These are phyloP conservation scores for Xylaria sp. DNA, from an alignment of 2,329 filamentous ascomycete species.

Conservation along the genomic window DNA sequence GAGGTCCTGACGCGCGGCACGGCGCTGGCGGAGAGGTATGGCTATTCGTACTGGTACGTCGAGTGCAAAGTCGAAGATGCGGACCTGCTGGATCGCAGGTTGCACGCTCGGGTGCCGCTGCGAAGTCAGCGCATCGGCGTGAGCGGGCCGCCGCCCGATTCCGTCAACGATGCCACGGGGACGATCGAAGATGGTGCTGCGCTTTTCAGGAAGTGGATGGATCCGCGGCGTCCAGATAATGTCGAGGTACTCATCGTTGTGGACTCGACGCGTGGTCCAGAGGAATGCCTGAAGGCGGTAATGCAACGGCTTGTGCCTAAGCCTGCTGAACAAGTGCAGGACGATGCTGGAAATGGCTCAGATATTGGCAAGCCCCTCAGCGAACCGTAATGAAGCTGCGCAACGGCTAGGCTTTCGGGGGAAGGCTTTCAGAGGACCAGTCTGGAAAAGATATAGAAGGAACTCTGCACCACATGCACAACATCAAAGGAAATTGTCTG, in stretches of 20 bases:
- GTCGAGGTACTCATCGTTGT: constrained; percentile 19
- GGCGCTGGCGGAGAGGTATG: constrained; percentile 43
- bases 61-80: constrained; percentile 33
- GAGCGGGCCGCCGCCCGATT: constrained; percentile 9
- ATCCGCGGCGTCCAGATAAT: constrained; percentile 19
- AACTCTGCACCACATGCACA: not conserved
- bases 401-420: not conserved
- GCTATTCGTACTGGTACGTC: constrained; percentile 38
- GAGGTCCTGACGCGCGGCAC: constrained; percentile 48
- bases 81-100: constrained; percentile 24
- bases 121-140: constrained; percentile 28
- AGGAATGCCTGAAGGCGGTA: constrained; percentile 26
- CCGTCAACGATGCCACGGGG: not conserved
- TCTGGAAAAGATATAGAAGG: not conserved
- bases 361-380: not conserved
- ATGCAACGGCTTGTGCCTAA: constrained; percentile 9
- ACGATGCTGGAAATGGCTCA: not conserved
- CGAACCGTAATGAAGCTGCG: not conserved
- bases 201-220: constrained; percentile 32
- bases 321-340: not conserved
- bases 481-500: not conserved
- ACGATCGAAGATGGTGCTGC: not conserved
- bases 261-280: constrained; percentile 18
- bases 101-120: constrained; percentile 16
- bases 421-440: not conserved